Conservation (phyloP, 2,329 filamentous ascomycete genomes). For the Microsporum audouinii region DNA sequence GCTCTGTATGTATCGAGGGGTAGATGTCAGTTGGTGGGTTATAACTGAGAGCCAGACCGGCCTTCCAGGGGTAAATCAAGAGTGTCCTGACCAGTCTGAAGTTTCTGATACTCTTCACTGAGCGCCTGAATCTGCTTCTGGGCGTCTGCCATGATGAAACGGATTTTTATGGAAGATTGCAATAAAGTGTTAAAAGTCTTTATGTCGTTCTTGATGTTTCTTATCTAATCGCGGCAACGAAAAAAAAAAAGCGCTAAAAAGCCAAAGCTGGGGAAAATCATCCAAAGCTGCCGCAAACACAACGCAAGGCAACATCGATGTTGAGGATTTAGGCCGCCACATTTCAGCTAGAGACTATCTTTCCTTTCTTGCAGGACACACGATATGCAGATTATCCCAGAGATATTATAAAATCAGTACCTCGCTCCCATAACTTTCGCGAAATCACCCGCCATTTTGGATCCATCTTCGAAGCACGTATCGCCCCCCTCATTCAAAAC, state of each 20-base stretch:
- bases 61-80: neutral
- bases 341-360: neutral
- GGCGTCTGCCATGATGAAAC: constrained; percentile 50
- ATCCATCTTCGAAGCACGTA: neutral
- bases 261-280: constrained; percentile 5
- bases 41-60: neutral
- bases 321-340: neutral
- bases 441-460: neutral
- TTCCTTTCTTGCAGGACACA: neutral
- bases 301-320: neutral
- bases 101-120: constrained; percentile 74
- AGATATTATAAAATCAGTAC: neutral
- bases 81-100: constrained; percentile 61
- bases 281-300: neutral
- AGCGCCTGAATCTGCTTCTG: constrained; percentile 71
- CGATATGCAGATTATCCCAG: neutral
- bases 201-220: neutral
- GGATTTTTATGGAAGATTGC: neutral
- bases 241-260: constrained; percentile 10
- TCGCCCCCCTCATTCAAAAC: neutral
- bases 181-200: neutral
- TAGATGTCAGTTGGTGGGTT: neutral
- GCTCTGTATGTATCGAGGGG: constrained; percentile 45
- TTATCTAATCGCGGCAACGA: constrained; percentile 7
- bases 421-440: neutral